Base-by-base conservation (phyloP, 441 rosid genomes). In the Pelargonium australe region DNA sequence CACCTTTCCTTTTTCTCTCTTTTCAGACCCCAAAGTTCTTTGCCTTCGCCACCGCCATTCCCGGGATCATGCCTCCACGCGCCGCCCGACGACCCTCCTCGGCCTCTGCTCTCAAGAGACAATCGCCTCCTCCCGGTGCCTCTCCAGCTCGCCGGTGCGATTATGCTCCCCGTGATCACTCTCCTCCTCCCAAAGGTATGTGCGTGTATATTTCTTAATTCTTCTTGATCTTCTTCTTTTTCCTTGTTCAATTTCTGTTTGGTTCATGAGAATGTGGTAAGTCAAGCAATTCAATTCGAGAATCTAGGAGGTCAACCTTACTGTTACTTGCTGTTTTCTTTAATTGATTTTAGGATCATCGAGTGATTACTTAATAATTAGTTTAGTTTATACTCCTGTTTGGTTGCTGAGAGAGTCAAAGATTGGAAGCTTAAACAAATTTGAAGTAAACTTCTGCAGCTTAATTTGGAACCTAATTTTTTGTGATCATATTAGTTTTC, bases 41-140 rank as follows among this genome's bases (percentile, higher is more conserved):
- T n/a, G 19, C 58, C n/a, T n/a, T 51, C 7, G 17, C 60, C 60
- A 53, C 60, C 60, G 60, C 20, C 60, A 53, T 14, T 53, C 60
- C 19, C 60, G 64, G 31, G 8, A 16, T 17, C 13, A 60, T 60
- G 64, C 64, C 64, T 20, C 64, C 64, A 23, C 64, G 64, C 64
- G 31, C 64, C 28, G 64, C 64, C 64, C 19, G 20, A 10, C 12
- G 64, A 2, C 34, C 51, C n/a, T 45, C 51, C 51, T 7, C n/a
- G 51, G 51, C 12, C 64, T 12, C 64, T 20, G 31, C 64, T 19
- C 7, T 16, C 64, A 60, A 7, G 64, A 60, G 7, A 28, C 19
- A 23, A 10, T 28, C 64, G n/a, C 64, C 64, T 12, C 34, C 64
- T 23, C 64, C 19, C 64, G n/a, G n/a, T 0, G 64, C 8, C 60